These are phyloP conservation scores for Candida ulmi DNA, from an alignment of 805 yeast species.

Conservation along the genomic window DNA sequence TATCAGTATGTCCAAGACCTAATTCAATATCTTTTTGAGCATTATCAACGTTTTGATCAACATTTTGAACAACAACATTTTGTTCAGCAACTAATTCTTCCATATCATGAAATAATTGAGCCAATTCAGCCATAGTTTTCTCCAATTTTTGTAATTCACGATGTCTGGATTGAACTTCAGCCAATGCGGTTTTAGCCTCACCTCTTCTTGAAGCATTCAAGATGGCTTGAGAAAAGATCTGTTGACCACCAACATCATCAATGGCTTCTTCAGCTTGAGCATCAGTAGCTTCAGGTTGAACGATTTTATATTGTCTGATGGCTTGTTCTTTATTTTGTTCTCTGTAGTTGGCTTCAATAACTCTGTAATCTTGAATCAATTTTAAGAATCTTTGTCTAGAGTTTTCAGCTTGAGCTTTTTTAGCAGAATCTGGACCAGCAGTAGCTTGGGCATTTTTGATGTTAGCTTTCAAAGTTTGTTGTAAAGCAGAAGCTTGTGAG, in stretches of 20 bases:
- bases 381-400: constrained; percentile 80
- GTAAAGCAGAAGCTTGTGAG: constrained; percentile 74
- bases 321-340: constrained; percentile 84
- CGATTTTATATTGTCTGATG: constrained; percentile 87
- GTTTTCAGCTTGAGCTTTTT: constrained; percentile 86
- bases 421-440: constrained; percentile 69
- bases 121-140: constrained; percentile 91
- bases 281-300: constrained; percentile 78
- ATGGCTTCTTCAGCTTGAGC: constrained; percentile 82
- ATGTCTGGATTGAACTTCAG: constrained; percentile 95
- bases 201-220: constrained; percentile 84
- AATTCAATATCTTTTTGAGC: constrained; percentile 91
- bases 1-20: constrained; percentile 90
- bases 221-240: constrained; percentile 90
- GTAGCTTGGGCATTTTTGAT: constrained; percentile 72
- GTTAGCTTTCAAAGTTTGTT: constrained; percentile 65
- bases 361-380: constrained; percentile 80
- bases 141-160: constrained; percentile 92
- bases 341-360: constrained; percentile 80
- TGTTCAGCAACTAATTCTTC: constrained; percentile 95
- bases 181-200: constrained; percentile 91
- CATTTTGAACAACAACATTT: constrained; percentile 78
- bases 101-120: constrained; percentile 93
- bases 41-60: constrained; percentile 70
- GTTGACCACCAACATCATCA: constrained; percentile 80